Evolutionary conservation across 441 rosid genomes (phyloP).

Genomic region (Mallotus japonicus): DNA sequence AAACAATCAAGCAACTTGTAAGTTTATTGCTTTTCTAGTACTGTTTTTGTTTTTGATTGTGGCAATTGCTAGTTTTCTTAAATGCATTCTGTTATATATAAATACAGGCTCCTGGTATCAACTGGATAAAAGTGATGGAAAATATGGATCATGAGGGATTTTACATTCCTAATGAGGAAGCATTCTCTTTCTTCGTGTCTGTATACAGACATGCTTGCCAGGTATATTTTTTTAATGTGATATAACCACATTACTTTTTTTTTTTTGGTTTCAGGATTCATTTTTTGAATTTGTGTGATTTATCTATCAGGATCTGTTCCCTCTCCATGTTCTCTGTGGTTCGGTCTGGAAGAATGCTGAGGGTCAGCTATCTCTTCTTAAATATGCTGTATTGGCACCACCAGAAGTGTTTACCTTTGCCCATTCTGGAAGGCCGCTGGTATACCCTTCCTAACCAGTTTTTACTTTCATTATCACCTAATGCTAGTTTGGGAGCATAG

Average conservation of each 20-base stretch:
- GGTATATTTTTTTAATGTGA: constrained; percentile 41
- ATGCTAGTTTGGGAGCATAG: too few species aligned
- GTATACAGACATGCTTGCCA: constrained; percentile 73
- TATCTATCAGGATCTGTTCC: constrained; percentile 78
- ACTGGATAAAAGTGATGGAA: constrained; percentile 79
- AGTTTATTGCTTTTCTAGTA: constrained; percentile 29
- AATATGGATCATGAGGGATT: constrained; percentile 90
- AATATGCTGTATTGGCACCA: constrained; percentile 70
- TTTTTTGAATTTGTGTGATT: constrained; percentile 25
- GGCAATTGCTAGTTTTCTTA: constrained; percentile 10
- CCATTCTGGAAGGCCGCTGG: constrained; percentile 84
- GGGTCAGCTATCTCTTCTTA: constrained; percentile 88
- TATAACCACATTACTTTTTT: not conserved
- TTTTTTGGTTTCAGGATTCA: constrained; percentile 1
- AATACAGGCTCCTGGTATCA: constrained; percentile 79
- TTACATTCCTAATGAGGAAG: constrained; percentile 77
- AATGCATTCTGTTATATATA: not conserved
- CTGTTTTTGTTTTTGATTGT: constrained; percentile 2
- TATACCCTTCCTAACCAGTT: constrained; percentile 31
- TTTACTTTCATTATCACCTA: constrained; percentile 16
- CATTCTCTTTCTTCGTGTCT: constrained; percentile 84
- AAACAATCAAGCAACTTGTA: constrained; percentile 76
- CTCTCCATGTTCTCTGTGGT: constrained; percentile 78
- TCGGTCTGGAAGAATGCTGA: constrained; percentile 83
- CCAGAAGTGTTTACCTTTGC: constrained; percentile 90